phyloP scores from a whole-genome alignment of 2,329 filamentous ascomycete genomes.

The Fusarium albidum region DNA sequence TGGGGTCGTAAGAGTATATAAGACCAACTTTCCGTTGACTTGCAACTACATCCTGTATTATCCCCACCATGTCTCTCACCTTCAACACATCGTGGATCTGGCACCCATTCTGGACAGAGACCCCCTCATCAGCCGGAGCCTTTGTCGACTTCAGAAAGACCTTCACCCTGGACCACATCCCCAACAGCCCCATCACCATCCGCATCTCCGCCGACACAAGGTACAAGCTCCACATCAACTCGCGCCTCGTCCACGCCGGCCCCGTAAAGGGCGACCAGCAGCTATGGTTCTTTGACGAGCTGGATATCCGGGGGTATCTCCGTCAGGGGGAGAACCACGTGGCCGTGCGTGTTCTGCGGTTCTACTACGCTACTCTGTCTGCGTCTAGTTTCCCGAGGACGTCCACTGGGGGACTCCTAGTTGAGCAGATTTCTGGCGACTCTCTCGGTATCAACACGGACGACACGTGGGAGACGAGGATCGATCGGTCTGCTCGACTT shows the following conservation, averaged over 20 bases:
- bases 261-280: conserved; percentile 1
- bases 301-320: not conserved
- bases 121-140: not conserved
- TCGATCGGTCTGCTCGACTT: not conserved
- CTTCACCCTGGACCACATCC: not conserved
- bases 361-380: not conserved
- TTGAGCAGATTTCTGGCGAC: not conserved
- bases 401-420: not conserved
- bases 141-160: not conserved
- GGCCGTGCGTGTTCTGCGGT: not conserved
- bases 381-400: not conserved
- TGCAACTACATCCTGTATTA: too few relatives aligned
- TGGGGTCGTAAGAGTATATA: too few relatives aligned
- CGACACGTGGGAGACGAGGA: conserved; percentile 11
- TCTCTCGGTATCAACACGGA: not conserved
- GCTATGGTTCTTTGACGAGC: conserved; percentile 3
- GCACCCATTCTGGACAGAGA: not conserved
- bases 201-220: not conserved
- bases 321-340: not conserved
- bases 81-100: not conserved
- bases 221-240: not conserved
- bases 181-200: not conserved
- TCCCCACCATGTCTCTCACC: too few relatives aligned
- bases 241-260: not conserved
- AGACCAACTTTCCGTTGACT: too few relatives aligned